A percentile compares a stretch with the other conserved stretches of the same genome.
These are phyloP conservation scores for Aureobasidium lini DNA, from an alignment of 2,329 filamentous ascomycete genomes.

Conservation along the genomic window DNA sequence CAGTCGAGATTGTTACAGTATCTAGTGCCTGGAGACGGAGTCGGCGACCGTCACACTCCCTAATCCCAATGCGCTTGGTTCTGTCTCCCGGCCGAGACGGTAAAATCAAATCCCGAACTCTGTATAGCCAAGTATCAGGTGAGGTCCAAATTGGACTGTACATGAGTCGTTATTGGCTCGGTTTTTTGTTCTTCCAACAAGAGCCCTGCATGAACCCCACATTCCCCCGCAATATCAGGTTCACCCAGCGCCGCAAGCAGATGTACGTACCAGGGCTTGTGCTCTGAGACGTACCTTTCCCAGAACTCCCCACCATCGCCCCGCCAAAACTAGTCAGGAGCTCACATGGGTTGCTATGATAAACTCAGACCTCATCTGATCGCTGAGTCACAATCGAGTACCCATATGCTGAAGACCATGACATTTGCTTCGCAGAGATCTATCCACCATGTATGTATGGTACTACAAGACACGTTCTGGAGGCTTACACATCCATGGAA, in stretches of 20 bases:
- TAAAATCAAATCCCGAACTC: neutral
- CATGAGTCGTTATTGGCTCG: neutral
- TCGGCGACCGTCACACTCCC: too few species aligned
- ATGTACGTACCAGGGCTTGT: neutral
- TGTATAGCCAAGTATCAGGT: conserved; percentile 8
- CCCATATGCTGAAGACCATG: too few species aligned
- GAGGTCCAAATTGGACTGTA: neutral
- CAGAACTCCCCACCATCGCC: neutral
- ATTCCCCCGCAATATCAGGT: neutral
- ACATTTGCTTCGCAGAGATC: neutral
- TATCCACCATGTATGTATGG: neutral
- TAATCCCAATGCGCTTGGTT: too few species aligned
- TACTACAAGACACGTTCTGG: neutral
- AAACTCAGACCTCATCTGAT: neutral
- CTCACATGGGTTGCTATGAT: neutral
- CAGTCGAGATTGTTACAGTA: too few species aligned
- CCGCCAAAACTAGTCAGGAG: conserved; percentile 5
- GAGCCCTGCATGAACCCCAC: conserved; percentile 9
- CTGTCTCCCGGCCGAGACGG: neutral
- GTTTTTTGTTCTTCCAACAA: neutral
- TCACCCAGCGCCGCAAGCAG: neutral
- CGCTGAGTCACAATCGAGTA: neutral
- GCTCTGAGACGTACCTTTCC: neutral
- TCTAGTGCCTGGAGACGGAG: too few species aligned
- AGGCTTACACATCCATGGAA: neutral